These are phyloP conservation scores for Penicillium sp. DNA, from an alignment of 2,329 filamentous ascomycete species.

Conservation along the genomic window DNA sequence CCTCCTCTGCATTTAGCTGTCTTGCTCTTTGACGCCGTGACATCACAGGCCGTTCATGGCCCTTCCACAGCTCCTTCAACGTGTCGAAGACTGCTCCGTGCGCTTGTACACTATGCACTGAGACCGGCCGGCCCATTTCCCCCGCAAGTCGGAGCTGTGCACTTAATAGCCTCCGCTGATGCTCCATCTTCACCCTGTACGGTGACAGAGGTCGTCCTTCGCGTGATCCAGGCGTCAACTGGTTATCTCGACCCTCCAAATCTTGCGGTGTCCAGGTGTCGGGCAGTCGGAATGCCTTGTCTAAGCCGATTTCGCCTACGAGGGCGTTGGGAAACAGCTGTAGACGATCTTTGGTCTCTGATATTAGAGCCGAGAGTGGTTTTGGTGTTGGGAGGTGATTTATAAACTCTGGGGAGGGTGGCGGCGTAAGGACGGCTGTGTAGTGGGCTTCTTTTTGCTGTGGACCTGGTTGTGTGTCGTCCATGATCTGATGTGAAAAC, in stretches of 20 bases:
- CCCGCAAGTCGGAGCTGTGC: conserved; percentile 56
- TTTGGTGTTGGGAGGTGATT: conserved; percentile 50
- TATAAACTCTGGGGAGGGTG: conserved; percentile 45
- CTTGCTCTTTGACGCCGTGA: conserved; percentile 48
- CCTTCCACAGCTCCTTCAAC: conserved; percentile 54
- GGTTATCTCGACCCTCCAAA: conserved; percentile 28
- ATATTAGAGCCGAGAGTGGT: conserved; percentile 50
- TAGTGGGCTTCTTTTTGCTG: conserved; percentile 48
- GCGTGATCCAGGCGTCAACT: conserved; percentile 55
- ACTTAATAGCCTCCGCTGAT: conserved; percentile 55
- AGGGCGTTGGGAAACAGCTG: conserved; percentile 51
- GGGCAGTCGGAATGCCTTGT: conserved; percentile 58
- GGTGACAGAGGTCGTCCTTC: conserved; percentile 56
- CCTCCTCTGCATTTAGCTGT: conserved; percentile 29
- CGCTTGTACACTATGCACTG: conserved; percentile 59
- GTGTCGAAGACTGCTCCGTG: conserved; percentile 56
- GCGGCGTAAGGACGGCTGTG: conserved; percentile 48
- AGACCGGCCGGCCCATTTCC: conserved; percentile 53
- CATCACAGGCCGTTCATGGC: conserved; percentile 48
- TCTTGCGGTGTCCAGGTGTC: conserved; percentile 43
- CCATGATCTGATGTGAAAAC: conserved; percentile 60
- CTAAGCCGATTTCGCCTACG: conserved; percentile 59
- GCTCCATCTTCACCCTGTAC: conserved; percentile 52
- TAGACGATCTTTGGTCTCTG: conserved; percentile 47
- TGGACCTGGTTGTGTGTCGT: conserved; percentile 31